Evolutionary conservation across 2,329 filamentous ascomycete genomes (phyloP), one percentile per base, ranked within the genome.

Genomic region (Ophiostoma novo-ulmi): DNA sequence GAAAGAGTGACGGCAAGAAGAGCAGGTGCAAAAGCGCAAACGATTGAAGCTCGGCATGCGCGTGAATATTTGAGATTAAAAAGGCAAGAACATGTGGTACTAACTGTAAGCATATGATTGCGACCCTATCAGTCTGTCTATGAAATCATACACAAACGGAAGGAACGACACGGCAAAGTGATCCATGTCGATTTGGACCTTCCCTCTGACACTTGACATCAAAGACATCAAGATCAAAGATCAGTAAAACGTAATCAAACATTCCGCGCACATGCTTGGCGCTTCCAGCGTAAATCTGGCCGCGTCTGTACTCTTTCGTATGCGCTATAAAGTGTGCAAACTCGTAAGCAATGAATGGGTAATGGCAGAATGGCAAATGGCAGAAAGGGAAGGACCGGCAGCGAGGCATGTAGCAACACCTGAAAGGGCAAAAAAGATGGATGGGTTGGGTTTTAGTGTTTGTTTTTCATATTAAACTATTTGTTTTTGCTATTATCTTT

Each of bases 351-450:
- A 31, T 31, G 44, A 48, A 48, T 48, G 20, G 44, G 7, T 20
- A 48, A 48, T 48, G 44, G 44, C 14, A 44, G 41, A 44, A 44
- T 17, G 17, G 41, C 41, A 44, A 44, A 44, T 44, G 13, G 13
- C 41, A 44, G 44, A 61, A 38, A 36, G 41, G 39, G 66, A 68
- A 68, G 44, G 41, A 70, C 58, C 35, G 67, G 68, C 31, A 38
- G 55, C 55, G 70, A 70, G 70, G 44, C 67, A 69, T 67, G 64
- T 61, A 70, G 38, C 58, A 20, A 70, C 35, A 26, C 58, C 26
- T n/a, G 35, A 38, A 71, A 67, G 67, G 66, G 63, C 55, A 67
- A 71, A 71, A 69, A 69, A 39, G 65, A 68, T 22, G 38, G 26
- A 35, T 35, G 52, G 41, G n/a, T 26, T 39, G 66, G 36, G 31